phyloP scores from a whole-genome alignment of 2,329 filamentous ascomycete species.

The Aspergillus aculeatinus region DNA sequence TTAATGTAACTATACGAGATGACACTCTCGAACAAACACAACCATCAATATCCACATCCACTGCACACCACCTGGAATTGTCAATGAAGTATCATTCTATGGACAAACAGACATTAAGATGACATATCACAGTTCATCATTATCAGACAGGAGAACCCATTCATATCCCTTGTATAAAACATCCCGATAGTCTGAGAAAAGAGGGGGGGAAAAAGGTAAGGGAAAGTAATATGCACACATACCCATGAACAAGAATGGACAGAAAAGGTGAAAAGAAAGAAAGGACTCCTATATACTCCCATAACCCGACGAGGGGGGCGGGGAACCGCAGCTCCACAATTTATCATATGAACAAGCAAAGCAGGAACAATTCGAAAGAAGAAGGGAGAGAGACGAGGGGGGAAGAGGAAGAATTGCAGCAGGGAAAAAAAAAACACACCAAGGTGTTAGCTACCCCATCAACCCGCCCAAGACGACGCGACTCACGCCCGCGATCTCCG shows the following conservation, averaged over 20 bases:
- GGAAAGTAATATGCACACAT: neutral
- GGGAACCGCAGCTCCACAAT: neutral
- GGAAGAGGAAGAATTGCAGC: neutral
- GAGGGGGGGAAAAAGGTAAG: neutral
- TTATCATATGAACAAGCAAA: neutral
- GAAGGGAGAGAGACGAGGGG: conserved; percentile 3
- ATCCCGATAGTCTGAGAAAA: conserved; percentile 41
- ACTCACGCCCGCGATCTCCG: conserved; percentile 79
- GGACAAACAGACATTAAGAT: neutral
- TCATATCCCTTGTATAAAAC: neutral
- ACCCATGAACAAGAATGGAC: neutral
- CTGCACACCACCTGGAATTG: neutral
- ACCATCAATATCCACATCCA: neutral
- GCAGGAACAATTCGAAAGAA: too few species aligned
- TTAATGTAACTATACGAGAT: too few species aligned
- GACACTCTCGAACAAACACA: neutral
- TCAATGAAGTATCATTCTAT: neutral
- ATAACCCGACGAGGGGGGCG: neutral
- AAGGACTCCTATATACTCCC: neutral
- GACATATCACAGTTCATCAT: neutral
- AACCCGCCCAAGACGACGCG: conserved; percentile 83
- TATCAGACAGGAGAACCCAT: neutral
- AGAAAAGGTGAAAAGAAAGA: neutral
- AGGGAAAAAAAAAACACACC: too few species aligned
- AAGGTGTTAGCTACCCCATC: conserved; percentile 4